A percentile compares a stretch with the other conserved stretches of the same genome.
Evolutionary conservation across 108 stramenopile genomes (phyloP).

Genomic region (Halocafeteria seosinensis): DNA sequence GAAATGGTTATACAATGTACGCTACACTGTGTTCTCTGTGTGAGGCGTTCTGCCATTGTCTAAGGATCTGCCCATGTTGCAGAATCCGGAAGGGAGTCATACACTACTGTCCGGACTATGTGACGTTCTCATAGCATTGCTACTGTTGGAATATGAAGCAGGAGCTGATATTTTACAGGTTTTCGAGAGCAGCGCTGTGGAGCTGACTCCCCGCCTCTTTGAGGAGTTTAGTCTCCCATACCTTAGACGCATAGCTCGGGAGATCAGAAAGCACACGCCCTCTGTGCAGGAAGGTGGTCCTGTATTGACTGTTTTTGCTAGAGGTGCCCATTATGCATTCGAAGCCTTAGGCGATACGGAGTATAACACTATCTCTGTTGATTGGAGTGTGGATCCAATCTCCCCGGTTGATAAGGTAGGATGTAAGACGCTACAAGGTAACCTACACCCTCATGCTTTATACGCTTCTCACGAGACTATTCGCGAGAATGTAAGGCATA

Average conservation of each 20-base stretch:
- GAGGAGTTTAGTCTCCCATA: slow-evolving; percentile 76
- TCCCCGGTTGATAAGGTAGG: background rate
- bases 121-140: slow-evolving; percentile 68
- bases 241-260: slow-evolving; percentile 26
- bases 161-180: slow-evolving; percentile 93
- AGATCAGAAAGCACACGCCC: background rate
- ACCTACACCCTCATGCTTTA: slow-evolving; percentile 9
- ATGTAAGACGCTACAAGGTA: slow-evolving; percentile 9
- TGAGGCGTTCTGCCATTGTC: no score
- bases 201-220: slow-evolving; percentile 60
- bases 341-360: slow-evolving; percentile 52
- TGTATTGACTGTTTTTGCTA: slow-evolving; percentile 91
- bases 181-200: slow-evolving; percentile 94
- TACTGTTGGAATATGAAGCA: slow-evolving; percentile 78
- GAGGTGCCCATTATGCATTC: slow-evolving; percentile 74
- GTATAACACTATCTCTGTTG: slow-evolving; percentile 64
- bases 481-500: background rate
- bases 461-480: slow-evolving; percentile 5
- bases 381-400: slow-evolving; percentile 54
- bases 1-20: no score
- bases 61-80: no score
- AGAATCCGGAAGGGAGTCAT: slow-evolving; percentile 50
- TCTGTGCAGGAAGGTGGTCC: slow-evolving; percentile 48
- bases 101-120: slow-evolving; percentile 65
- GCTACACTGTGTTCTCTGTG: no score